phyloP scores from a whole-genome alignment of 2,329 filamentous ascomycete genomes.

The Dissoconium aciculare region DNA sequence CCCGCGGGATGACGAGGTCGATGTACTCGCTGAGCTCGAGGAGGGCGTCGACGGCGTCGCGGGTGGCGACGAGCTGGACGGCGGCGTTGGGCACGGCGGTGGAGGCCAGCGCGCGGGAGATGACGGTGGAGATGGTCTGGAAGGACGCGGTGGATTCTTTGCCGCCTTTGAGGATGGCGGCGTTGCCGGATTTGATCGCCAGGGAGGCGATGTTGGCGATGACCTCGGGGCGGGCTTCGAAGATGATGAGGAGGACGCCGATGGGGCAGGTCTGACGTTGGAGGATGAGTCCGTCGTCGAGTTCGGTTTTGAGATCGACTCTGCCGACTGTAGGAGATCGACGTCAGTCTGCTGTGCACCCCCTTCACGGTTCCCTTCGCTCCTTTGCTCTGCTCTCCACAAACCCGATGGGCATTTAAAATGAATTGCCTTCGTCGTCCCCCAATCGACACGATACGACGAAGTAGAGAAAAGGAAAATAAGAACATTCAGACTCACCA shows the following conservation, averaged over 20 bases:
- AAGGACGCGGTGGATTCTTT: conserved; percentile 97
- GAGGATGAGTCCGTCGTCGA: conserved; percentile 74
- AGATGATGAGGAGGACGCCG: conserved; percentile 94
- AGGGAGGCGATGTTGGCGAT: conserved; percentile 95
- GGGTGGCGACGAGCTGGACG: conserved; percentile 84
- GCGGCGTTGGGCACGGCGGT: conserved; percentile 71
- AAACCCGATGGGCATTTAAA: conserved; percentile 17
- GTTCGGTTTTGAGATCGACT: conserved; percentile 63
- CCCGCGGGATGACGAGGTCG: conserved; percentile 86
- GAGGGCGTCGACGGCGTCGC: conserved; percentile 80
- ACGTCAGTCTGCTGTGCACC: too few relatives aligned
- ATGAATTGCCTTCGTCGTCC: too few relatives aligned
- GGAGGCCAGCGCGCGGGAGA: conserved; percentile 57
- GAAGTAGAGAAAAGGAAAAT: too few relatives aligned
- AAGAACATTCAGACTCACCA: conserved; percentile 39
- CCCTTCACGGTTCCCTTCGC: too few relatives aligned
- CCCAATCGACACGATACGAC: too few relatives aligned
- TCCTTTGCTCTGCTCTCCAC: too few relatives aligned
- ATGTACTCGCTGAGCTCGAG: conserved; percentile 74
- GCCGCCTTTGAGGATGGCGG: conserved; percentile 90
- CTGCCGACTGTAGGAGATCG: conserved; percentile 55
- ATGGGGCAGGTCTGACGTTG: conserved; percentile 89
- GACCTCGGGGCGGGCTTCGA: conserved; percentile 92
- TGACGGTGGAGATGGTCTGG: conserved; percentile 70
- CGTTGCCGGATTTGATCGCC: conserved; percentile 93